A percentile compares a stretch with the other conserved stretches of the same genome.
These are phyloP conservation scores for Globisporangium abappressorium DNA, from an alignment of 352 stramenopile species.

Conservation along the genomic window DNA sequence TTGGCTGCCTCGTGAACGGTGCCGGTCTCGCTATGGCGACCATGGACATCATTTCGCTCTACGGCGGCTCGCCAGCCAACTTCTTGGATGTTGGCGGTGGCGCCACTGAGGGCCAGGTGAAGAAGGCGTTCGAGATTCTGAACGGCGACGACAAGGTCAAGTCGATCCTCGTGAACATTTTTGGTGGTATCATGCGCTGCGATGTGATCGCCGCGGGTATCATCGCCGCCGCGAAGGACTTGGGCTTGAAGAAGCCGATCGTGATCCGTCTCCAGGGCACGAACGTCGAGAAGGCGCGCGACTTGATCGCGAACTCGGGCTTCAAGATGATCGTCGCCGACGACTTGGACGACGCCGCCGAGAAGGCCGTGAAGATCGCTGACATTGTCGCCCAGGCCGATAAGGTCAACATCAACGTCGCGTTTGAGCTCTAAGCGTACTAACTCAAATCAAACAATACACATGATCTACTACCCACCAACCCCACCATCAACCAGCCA, in stretches of 20 bases:
- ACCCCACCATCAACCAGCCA: not conserved
- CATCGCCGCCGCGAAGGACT: constrained; percentile 94
- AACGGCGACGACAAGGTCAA: constrained; percentile 94
- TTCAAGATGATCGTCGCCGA: constrained; percentile 94
- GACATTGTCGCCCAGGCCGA: constrained; percentile 78
- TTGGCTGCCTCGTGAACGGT: constrained; percentile 99
- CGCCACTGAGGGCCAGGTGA: constrained; percentile 90
- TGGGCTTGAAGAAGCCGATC: constrained; percentile 97
- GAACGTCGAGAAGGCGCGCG: constrained; percentile 94
- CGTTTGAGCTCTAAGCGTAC: constrained; percentile 59
- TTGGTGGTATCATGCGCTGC: constrained; percentile 99
- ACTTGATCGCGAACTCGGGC: constrained; percentile 92
- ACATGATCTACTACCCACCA: constrained; percentile 12
- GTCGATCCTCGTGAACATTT: constrained; percentile 99
- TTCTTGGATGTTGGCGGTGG: constrained; percentile 98
- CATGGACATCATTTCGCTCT: constrained; percentile 99
- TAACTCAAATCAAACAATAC: constrained; percentile 10
- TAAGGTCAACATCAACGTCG: constrained; percentile 66
- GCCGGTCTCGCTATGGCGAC: constrained; percentile 98
- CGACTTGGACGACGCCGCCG: constrained; percentile 94
- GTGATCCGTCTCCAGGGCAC: constrained; percentile 98
- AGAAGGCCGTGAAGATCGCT: constrained; percentile 93
- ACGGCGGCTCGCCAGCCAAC: constrained; percentile 96
- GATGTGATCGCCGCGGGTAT: constrained; percentile 97
- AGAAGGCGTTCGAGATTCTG: constrained; percentile 86